A percentile compares a stretch with the other conserved stretches of the same genome.
Evolutionary conservation across 768 basidiomycete genomes (phyloP).

Genomic region (Lentinula detonsa): DNA sequence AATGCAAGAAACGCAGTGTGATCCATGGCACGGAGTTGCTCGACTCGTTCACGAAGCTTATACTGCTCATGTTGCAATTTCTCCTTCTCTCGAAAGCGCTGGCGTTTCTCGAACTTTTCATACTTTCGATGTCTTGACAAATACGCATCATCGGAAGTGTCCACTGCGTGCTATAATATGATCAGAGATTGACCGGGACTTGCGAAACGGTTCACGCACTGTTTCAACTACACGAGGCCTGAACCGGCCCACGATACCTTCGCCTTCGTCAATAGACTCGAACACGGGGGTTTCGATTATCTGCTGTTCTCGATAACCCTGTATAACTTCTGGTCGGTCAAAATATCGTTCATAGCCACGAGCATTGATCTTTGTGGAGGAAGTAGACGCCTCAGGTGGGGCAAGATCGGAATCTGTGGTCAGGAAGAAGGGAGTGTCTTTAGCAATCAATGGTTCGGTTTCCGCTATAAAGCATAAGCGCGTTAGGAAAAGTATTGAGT

Average conservation of each 20-base stretch:
- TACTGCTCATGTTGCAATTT: constrained; percentile 90
- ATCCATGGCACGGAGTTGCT: constrained; percentile 75
- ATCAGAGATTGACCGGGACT: not conserved
- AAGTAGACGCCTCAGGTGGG: constrained; percentile 24
- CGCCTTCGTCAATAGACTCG: constrained; percentile 37
- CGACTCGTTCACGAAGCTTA: constrained; percentile 84
- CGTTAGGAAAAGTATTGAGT: constrained; percentile 15
- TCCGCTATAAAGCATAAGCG: constrained; percentile 41
- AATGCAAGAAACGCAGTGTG: constrained; percentile 59
- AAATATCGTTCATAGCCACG: constrained; percentile 69
- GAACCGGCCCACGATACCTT: constrained; percentile 51
- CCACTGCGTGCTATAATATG: constrained; percentile 26
- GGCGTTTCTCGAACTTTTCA: constrained; percentile 80
- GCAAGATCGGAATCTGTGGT: constrained; percentile 63
- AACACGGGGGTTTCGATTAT: constrained; percentile 79
- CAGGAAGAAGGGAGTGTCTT: constrained; percentile 58
- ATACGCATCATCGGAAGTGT: constrained; percentile 78
- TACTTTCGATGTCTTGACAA: constrained; percentile 82
- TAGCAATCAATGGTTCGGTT: constrained; percentile 65
- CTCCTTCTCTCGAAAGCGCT: constrained; percentile 84
- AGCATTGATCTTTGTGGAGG: constrained; percentile 39
- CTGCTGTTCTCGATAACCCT: constrained; percentile 61
- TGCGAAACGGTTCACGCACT: constrained; percentile 36
- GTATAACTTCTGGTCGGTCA: constrained; percentile 69
- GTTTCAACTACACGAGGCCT: constrained; percentile 65